Evolutionary conservation across 129 eudicot species (phyloP), one percentile per base, ranked within the genome.

Genomic region (Ambrosia artemisiifolia): DNA sequence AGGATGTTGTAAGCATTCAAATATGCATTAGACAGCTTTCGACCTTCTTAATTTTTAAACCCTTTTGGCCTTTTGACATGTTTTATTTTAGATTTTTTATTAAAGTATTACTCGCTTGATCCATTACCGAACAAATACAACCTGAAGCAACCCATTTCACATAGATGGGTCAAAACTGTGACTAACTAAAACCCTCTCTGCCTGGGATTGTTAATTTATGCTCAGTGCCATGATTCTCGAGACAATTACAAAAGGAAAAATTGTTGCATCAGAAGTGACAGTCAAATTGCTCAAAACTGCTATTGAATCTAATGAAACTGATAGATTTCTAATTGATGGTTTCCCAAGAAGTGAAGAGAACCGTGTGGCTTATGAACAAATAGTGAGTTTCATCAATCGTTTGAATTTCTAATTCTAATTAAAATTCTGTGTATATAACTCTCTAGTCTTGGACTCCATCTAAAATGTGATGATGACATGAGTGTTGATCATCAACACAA

Each of bases 301-400:
- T 66, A 87, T 92, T 62, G 87, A 81, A 61, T 79, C 87, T 43
- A 59, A 85, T 40, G 70, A 82, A 32, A 84, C 77, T 56, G 76
- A 86, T 73, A 92, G 83, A 73, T 89, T 87, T 73, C 78, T 92
- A 11, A 85, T 92, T 44, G 98, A 92, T 82, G 98, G 98, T 55
- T 89, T 92, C 63, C 98, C 98, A 80, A 85, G 98, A 78, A 85
- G 79, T 18, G 96, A 92, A 78, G 96, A 92, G 86, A 92, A 92
- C 62, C 96, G 96, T 28, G 28, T 87, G 56, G 79, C 88, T 17
- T 92, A 85, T 80, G 98, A 92, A 78, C 65, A 60, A 6, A 83
- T 92, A 46, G 94, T 86, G 84, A 89, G 97, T 85, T 68, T 62
- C 69, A 77, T 55, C 34, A 19, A 55, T 65, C 38, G 69, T 78